Evolutionary conservation across 306 rosid species (phyloP).

Genomic region (Datisca glomerata): DNA sequence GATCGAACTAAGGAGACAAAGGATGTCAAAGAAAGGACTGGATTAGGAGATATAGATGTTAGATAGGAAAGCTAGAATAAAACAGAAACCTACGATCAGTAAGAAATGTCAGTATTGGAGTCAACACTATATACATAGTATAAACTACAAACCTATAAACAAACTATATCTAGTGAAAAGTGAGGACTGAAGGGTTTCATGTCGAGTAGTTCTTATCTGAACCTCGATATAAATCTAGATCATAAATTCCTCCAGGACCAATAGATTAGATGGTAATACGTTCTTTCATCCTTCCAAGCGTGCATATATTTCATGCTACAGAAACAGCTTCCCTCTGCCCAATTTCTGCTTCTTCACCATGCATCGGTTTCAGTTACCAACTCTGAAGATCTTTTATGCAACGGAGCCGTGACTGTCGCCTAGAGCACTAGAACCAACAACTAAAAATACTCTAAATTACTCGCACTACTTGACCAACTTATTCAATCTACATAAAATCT

Average conservation of each 20-base stretch:
- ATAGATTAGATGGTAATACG: too few relatives aligned
- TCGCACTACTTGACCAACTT: constrained; percentile 6
- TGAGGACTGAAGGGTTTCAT: too few relatives aligned
- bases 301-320: neutral
- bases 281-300: neutral
- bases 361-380: constrained; percentile 1
- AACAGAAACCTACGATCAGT: constrained; percentile 7
- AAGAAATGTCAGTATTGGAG: neutral
- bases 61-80: constrained; percentile 5
- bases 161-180: constrained; percentile 1
- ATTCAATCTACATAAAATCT: constrained; percentile 11
- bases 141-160: neutral
- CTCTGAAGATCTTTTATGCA: neutral
- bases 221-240: too few relatives aligned
- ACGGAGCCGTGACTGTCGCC: neutral
- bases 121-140: constrained; percentile 8
- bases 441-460: constrained; percentile 7
- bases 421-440: constrained; percentile 1
- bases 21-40: constrained; percentile 2
- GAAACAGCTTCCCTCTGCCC: neutral
- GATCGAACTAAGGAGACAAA: constrained; percentile 5
- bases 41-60: neutral
- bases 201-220: too few relatives aligned
- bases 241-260: too few relatives aligned
- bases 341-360: neutral